Evolutionary conservation across 2,329 filamentous ascomycete genomes (phyloP), one percentile per base, ranked within the genome.

Genomic region (Fusarium transvaalense): DNA sequence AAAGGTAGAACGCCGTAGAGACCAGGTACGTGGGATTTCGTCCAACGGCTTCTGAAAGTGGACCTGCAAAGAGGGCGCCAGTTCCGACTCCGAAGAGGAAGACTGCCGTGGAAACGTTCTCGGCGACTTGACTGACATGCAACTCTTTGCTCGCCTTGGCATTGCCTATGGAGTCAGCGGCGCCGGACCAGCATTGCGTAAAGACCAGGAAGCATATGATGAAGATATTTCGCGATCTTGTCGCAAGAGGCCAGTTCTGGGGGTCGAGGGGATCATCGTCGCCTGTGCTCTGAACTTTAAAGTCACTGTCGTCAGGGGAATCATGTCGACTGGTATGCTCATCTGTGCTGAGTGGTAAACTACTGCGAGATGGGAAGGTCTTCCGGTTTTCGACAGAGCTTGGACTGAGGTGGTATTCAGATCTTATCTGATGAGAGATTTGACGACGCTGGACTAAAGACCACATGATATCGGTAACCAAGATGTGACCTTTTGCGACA

Each of bases 111-210:
- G 82, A 81, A 25, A 86, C 71, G n/a, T 80, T 83, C 69, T 82
- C 85, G 1, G 81, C 81, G 2, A 86, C 81, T 32, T 84, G 77
- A 32, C 81, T 81, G 0, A 87, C 83, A 3, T 80, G 78, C 57
- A 86, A 82, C 1, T 82, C 81, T 19, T 64, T 67, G 1, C 80
- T 78, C 0, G 82, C 84, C 64, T 78, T 0, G 75, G 76, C 3
- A 83, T 62, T 3, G 81, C 82, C 6, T 82, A 62, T 87, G 82
- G 51, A 88, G 84, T 0, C 84, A 0, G 85, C 84, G 3, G 82
- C 77, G 4, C 81, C 81, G 2, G 86, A 83, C 41, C 35, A 78
- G 83, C 39, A 48, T 87, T 83, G 23, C 72, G 61, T 6, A 77
- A 79, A 14, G 8, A 85, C 80, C 9, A 82, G 71, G 1, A 82